Base-by-base conservation (phyloP, 306 rosid genomes). In the Arachis hypogaea region DNA sequence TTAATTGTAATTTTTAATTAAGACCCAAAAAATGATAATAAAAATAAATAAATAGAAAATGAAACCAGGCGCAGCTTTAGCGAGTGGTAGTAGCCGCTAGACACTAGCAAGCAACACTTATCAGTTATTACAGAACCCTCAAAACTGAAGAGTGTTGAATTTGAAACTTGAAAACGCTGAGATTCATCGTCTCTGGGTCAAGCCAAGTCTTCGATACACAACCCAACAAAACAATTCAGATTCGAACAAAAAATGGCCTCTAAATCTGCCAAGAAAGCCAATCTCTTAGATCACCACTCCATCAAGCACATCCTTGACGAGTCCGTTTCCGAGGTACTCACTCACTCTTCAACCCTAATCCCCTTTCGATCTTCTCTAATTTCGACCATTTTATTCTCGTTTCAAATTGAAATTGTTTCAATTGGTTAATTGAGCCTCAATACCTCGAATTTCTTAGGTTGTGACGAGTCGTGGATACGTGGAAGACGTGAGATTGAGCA, bases 401-500 rank as follows among this genome's bases (percentile, higher is more conserved):
- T 49, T 28, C 9, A 5, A 52, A 49, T 69, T 40, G 70, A 0
- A 16, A 30, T 46, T 7, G 57, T 33, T 33, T 33, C 16, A 22
- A 18, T 71, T 67, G 8, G 11, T 49, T 47, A 60, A 69, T 78
- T 70, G 22, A 28, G 40, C 18, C 7, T 38, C 4, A n/a, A 10
- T 16, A 16, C 11, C 8, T 38, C 41, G 7, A 67, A 54, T 52
- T 80, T 46, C 67, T 66, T 10, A 45, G 11, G 80, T 90, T 6
- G 96, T 92, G 0, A 90, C 78, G 42, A 68, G 81, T 71, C 97
- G 88, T 38, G 99, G 98, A 7, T 92, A 90, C 82, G 85, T 64
- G 63, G 97, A 92, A 82, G 92, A 95, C 56, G 93, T 95, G 85
- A 88, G 87, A 81, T 81, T 92, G 93, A 95, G 97, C 85, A 95